Evolutionary conservation across 2,329 filamentous ascomycete genomes (phyloP), one percentile per base, ranked within the genome.

Genomic region (Pseudogymnoascus pannorum): DNA sequence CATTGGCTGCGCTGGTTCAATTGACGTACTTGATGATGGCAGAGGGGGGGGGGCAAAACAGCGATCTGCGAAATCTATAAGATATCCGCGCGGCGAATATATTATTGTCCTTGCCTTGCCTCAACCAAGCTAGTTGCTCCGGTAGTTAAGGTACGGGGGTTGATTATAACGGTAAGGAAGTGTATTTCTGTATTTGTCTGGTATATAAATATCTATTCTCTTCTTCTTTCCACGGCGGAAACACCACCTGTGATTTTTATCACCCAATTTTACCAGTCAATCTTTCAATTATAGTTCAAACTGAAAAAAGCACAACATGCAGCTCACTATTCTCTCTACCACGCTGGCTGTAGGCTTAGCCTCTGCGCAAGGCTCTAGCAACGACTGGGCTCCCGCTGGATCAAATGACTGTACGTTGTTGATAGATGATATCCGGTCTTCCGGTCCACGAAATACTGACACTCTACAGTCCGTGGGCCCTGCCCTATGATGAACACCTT

Each of bases 401-500:
- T 31, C 62, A 60, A 16, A 60, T 60, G 62, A 64, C 7, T 59
- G 62, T 64, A 62, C 11, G 62, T 22, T 38, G 16, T 9, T 16
- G 14, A 31, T 57, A 1, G 24, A 58, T 29, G 12, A 35, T 7
- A 22, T n/a, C 16, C 40, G 1, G 9, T 12, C 11, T 1, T 18
- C 24, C 5, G 2, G 5, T 36, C 31, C 14, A 26, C 14, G 11
- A 36, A 29, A 35, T 48, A 14, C 60, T 65, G 29, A 66, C 12
- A 61, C 29, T 2, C 7, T 3, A 38, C 20, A 54, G 72, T 71
- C 44, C 66, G 69, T 20, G 66, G 64, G 11, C 71, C 77, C 42
- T 79, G 76, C 48, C 76, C 76, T 1, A 76, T 75, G 65, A 67
- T 79, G 62, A 79, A 79, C 61, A 73, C 76, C 1, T 69, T 78